These are phyloP conservation scores for Boletus barrowsii DNA, from an alignment of 768 basidiomycete genomes.

Conservation along the genomic window DNA sequence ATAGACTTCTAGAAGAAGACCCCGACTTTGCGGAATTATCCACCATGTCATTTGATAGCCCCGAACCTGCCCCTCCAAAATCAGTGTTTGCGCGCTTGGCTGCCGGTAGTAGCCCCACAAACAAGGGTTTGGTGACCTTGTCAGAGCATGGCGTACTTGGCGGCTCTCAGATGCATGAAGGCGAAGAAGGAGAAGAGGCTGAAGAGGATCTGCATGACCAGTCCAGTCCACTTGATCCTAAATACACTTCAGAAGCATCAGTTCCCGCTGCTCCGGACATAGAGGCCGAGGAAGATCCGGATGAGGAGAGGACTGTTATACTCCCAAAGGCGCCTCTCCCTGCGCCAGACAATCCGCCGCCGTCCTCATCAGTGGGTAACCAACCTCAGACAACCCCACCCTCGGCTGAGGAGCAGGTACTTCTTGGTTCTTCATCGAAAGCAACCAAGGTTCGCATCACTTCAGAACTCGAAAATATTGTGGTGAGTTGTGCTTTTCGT, in stretches of 20 bases:
- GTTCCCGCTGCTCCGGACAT: not conserved
- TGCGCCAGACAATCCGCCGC: not conserved
- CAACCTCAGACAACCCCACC: slow-evolving; percentile 6
- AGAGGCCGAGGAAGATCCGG: slow-evolving; percentile 14
- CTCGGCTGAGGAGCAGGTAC: not conserved
- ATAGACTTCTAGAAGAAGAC: slow-evolving; percentile 61
- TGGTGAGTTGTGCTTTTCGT: slow-evolving; percentile 39
- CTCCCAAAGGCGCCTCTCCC: slow-evolving; percentile 19
- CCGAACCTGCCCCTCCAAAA: slow-evolving; percentile 34
- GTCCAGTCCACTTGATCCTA: slow-evolving; percentile 9
- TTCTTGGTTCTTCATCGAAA: slow-evolving; percentile 18
- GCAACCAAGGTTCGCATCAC: slow-evolving; percentile 50
- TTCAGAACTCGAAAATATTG: slow-evolving; percentile 59
- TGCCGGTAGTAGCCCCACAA: slow-evolving; percentile 7
- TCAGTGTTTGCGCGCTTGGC: slow-evolving; percentile 29
- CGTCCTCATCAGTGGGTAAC: not conserved
- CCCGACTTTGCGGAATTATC: slow-evolving; percentile 55
- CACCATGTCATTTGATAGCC: slow-evolving; percentile 43
- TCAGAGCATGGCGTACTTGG: slow-evolving; percentile 9
- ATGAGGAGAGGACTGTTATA: slow-evolving; percentile 32
- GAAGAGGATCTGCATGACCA: slow-evolving; percentile 11
- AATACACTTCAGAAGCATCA: slow-evolving; percentile 1
- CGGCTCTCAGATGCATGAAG: not conserved
- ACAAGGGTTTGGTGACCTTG: not conserved
- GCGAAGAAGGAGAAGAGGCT: not conserved